Base-by-base conservation (phyloP, 495 filamentous ascomycete species). In the Amphirosellinia nigrospora region DNA sequence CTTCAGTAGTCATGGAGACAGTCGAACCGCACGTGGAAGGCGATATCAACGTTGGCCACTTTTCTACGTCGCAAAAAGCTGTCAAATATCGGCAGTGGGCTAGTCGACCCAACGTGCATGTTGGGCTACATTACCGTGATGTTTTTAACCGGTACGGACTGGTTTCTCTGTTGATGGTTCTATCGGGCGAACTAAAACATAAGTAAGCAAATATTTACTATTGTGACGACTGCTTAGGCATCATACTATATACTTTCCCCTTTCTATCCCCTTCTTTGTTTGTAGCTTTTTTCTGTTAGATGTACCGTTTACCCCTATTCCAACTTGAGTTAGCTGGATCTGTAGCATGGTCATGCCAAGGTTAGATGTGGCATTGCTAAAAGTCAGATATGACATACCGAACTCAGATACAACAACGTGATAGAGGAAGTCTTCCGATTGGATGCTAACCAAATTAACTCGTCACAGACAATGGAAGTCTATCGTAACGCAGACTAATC, bases 121-220 rank as follows among this genome's bases (percentile, higher is more conserved):
- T 65, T 15, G 63, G 63, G 1, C 23, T 65, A 19, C 45, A 65
- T 34, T 65, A 65, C 28, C 45, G 30, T 23, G 63, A 65, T 32
- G 63, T 65, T 3, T 13, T 52, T 43, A 6, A 15, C 39, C 16
- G 56, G 32, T 43, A 43, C 15, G 39, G 39, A 7, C 39, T 55
- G 6, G 52, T 30, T 9, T 55, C 52, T 21, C n/a, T 55, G n/a
- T 30, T 30, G 52, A 55, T 55, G 52, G 52, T 55, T 6, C n/a
- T 55, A 10, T 23, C n/a, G 6, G n/a, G n/a, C 8, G 52, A 55
- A 7, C 7, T 55, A 9, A 55, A 55, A 30, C 52, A 55, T 55
- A 55, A 55, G 52, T 55, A 43, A 43, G 39, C 15, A 7, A 6
- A 43, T 7, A 15, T 43, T 43, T 43, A 43, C 15, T 43, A n/a